A percentile compares a stretch with the other conserved stretches of the same genome.
These are phyloP conservation scores for Penicillium digitatum DNA, from an alignment of 2,329 filamentous ascomycete species.

Conservation along the genomic window DNA sequence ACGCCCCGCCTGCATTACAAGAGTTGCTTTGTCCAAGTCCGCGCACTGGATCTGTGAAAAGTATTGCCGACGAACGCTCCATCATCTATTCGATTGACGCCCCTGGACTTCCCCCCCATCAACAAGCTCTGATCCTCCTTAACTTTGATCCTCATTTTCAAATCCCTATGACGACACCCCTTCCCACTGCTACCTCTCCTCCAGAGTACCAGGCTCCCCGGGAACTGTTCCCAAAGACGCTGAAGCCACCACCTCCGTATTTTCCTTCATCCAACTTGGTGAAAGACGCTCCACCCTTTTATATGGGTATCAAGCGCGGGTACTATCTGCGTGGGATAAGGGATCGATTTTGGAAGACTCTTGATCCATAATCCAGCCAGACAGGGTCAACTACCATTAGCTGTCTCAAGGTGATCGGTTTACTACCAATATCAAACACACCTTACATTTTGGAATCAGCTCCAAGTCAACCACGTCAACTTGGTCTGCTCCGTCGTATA, in stretches of 20 bases:
- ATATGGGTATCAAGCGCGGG: conserved; percentile 15
- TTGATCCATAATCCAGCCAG: background rate
- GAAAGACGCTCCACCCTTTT: conserved; percentile 13
- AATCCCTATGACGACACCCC: conserved; percentile 18
- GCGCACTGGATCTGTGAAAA: conserved; percentile 33
- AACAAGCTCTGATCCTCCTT: conserved; percentile 37
- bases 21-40: conserved; percentile 40
- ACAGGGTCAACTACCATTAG: background rate
- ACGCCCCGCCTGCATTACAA: conserved; percentile 37
- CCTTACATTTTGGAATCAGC: background rate
- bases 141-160: conserved; percentile 40
- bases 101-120: conserved; percentile 16
- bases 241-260: background rate
- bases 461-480: background rate
- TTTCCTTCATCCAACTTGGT: background rate
- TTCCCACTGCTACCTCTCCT: background rate
- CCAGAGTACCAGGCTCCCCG: background rate
- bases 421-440: background rate
- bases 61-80: conserved; percentile 39
- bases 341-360: background rate
- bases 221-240: background rate
- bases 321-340: conserved; percentile 17
- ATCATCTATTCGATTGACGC: conserved; percentile 40
- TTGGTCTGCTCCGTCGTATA: background rate
- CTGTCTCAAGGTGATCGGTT: background rate